Percentiles rank a stretch among this genome's conserved stretches.
phyloP scores from a whole-genome alignment of 805 yeast genomes.

The Ogataea salicorniae region DNA sequence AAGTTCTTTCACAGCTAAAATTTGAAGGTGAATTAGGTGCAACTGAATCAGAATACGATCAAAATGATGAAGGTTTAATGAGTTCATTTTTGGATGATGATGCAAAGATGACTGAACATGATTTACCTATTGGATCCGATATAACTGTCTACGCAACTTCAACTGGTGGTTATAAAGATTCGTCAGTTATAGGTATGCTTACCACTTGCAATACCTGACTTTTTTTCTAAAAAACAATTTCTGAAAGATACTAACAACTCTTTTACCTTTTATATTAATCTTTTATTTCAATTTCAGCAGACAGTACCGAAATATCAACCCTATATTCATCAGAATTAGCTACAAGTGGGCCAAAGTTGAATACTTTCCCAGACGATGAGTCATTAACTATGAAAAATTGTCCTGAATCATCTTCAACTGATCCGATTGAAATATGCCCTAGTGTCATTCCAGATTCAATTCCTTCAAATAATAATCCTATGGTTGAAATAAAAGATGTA shows the following conservation, averaged over 20 bases:
- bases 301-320: slow-evolving; percentile 1
- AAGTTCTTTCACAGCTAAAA: slow-evolving; percentile 7
- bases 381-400: background rate
- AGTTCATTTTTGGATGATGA: slow-evolving; percentile 17
- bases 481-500: too few relatives aligned
- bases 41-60: background rate
- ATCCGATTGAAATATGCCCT: too few relatives aligned
- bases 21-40: background rate
- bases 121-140: background rate
- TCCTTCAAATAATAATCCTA: too few relatives aligned
- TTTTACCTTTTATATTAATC: background rate
- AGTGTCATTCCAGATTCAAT: too few relatives aligned
- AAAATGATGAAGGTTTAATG: slow-evolving; percentile 8
- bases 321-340: background rate
- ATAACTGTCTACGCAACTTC: background rate
- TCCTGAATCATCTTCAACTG: too few relatives aligned
- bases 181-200: background rate
- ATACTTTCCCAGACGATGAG: background rate
- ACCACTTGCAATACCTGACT: background rate
- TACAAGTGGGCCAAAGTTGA: background rate
- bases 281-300: background rate
- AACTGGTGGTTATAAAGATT: background rate
- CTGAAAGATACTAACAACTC: background rate
- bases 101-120: background rate
- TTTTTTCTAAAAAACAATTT: background rate